Conservation (phyloP, 2,329 filamentous ascomycete genomes). For the Aspergillus quadricinctus region DNA sequence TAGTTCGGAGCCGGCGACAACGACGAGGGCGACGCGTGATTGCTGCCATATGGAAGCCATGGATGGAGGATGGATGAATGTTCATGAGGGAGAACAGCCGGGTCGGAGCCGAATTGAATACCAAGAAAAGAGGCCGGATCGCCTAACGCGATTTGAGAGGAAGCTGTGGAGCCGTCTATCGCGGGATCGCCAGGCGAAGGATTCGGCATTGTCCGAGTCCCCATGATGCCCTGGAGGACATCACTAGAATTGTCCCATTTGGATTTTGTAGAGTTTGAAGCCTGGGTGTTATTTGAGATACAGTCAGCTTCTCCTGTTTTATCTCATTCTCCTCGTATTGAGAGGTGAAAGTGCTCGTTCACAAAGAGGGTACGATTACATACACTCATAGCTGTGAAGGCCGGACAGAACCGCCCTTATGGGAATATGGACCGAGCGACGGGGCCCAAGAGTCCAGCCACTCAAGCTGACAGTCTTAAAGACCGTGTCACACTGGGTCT, state of each 20-base stretch:
- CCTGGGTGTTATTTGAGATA: conserved; percentile 4
- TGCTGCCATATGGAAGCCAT: conserved; percentile 13
- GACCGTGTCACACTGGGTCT: background rate
- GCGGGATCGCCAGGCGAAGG: conserved; percentile 10
- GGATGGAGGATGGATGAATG: conserved; percentile 18
- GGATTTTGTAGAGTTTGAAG: conserved; percentile 7
- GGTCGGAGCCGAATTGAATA: conserved; percentile 22
- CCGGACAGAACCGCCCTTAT: background rate
- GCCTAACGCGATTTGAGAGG: conserved; percentile 14
- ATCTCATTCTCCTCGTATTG: background rate
- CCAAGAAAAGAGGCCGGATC: conserved; percentile 24
- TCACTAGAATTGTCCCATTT: conserved; percentile 24
- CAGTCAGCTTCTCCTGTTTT: background rate
- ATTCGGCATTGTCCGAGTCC: conserved; percentile 6
- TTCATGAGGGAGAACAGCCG: conserved; percentile 15
- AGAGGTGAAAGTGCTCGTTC: background rate
- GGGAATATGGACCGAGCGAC: background rate
- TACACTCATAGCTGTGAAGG: conserved; percentile 14
- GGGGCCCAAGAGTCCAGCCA: background rate
- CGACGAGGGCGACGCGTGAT: conserved; percentile 7
- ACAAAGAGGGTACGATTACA: background rate
- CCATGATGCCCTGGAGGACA: conserved; percentile 32
- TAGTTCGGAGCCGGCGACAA: conserved; percentile 16
- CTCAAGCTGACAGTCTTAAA: background rate
- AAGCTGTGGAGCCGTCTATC: conserved; percentile 7